A percentile compares a stretch with the other conserved stretches of the same genome.
phyloP scores from a whole-genome alignment of 1,284 basidiomycete genomes.

The Neolentinus lepideus region DNA sequence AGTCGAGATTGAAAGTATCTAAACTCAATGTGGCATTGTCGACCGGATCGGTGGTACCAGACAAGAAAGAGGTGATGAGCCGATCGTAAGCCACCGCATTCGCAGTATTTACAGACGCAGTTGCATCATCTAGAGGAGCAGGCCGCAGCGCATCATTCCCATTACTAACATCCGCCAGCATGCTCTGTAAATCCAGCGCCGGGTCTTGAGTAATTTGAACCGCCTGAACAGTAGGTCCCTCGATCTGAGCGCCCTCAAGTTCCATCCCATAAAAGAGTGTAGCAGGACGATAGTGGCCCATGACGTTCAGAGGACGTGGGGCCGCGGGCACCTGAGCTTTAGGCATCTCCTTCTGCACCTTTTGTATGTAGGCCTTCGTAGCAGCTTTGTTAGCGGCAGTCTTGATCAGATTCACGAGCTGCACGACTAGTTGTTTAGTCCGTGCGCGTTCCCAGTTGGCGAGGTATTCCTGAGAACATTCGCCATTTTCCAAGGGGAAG shows the following conservation, averaged over 20 bases:
- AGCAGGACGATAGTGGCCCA: slow-evolving; percentile 27
- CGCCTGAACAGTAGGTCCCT: background rate
- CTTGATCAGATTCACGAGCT: slow-evolving; percentile 55
- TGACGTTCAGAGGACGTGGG: slow-evolving; percentile 15
- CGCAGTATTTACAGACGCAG: background rate
- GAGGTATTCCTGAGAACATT: slow-evolving; percentile 57
- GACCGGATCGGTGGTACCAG: slow-evolving; percentile 14
- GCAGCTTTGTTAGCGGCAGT: slow-evolving; percentile 48
- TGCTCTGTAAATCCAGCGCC: background rate
- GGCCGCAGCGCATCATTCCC: slow-evolving; percentile 9
- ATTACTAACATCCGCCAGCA: background rate
- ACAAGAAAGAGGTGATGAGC: slow-evolving; percentile 30
- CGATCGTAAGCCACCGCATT: slow-evolving; percentile 24
- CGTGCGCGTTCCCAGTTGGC: slow-evolving; percentile 56
- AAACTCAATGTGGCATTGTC: background rate
- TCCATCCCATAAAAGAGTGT: slow-evolving; percentile 19
- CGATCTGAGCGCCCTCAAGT: background rate
- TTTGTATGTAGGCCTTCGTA: slow-evolving; percentile 31
- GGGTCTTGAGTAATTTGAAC: background rate
- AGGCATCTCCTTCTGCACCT: slow-evolving; percentile 10
- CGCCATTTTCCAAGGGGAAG: slow-evolving; percentile 62
- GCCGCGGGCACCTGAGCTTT: background rate
- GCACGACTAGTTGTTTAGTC: slow-evolving; percentile 49
- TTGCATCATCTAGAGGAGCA: slow-evolving; percentile 8
- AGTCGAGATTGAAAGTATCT: background rate